Evolutionary conservation across 1,284 basidiomycete genomes (phyloP).

Genomic region (Inonotus hispidus): DNA sequence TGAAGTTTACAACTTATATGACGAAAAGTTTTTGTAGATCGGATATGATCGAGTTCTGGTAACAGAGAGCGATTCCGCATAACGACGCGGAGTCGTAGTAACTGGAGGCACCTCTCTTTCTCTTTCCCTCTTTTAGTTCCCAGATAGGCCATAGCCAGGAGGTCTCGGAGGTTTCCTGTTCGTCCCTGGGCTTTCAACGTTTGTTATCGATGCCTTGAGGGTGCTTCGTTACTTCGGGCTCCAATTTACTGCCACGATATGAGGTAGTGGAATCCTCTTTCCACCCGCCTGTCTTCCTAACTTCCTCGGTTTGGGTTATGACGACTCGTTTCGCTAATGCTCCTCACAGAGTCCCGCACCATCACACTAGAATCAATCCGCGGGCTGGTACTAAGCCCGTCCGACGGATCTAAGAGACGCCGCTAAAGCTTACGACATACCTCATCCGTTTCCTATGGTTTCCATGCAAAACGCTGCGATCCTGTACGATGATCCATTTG

Average conservation of each 20-base stretch:
- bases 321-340: not conserved
- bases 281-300: not conserved
- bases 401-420: not conserved
- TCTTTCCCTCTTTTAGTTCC: not conserved
- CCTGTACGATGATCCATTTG: not conserved
- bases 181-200: not conserved
- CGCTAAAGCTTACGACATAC: not conserved
- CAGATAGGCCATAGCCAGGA: not conserved
- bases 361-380: not conserved
- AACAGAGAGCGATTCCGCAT: too few relatives aligned
- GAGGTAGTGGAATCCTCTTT: not conserved
- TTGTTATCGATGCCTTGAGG: slow-evolving; percentile 1
- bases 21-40: too few relatives aligned
- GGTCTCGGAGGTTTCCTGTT: not conserved
- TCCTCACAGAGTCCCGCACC: not conserved
- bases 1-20: too few relatives aligned
- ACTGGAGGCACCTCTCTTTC: not conserved
- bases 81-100: too few relatives aligned
- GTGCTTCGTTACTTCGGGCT: not conserved
- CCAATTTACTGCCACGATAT: not conserved
- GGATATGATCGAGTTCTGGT: too few relatives aligned
- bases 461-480: not conserved
- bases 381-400: not conserved
- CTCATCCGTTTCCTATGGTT: not conserved
- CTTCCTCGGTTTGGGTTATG: not conserved